Base-by-base conservation (phyloP, 1,284 basidiomycete species). In the Leccinum variabile region DNA sequence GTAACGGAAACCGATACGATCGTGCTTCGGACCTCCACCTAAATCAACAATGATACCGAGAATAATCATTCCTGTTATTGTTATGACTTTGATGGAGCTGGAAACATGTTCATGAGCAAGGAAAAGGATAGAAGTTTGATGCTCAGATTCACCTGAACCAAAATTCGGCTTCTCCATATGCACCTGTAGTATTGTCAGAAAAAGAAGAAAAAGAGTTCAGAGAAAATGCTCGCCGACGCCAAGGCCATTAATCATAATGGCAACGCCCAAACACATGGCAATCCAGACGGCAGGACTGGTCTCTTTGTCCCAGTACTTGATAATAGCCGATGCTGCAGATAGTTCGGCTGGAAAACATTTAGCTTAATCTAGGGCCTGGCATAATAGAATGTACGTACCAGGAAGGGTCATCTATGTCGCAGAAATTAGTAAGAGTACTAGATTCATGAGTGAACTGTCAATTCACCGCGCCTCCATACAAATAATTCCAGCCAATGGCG, bases 401-500 rank as follows among this genome's bases (percentile, higher is more conserved):
- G 70, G 70, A 46, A 72, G 54, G 33, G 67, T 69, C 37, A 72
- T 7, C 72, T 70, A 46, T 16, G 32, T 18, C 3, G 16, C 28
- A 49, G 5, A 10, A n/a, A 5, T 14, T 22, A 52, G 56, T 39
- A 30, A 62, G 3, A 3, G 8, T 49, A 2, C 14, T 16, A 14
- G 33, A 50, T 0, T 8, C 5, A 28, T 39, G 49, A 11, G 5
- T 14, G 84, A 78, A 67, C 82, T 30, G 28, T 30, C 66, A 39
- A 66, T 82, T 52, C 63, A 82, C 77, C 11, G 73, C 72, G 79
- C 83, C 85, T 72, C 82, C 84, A 70, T 84, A 86, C 79, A 80
- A 83, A 69, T 86, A 84, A 68, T 87, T 86, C 84, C 85, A 89
- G 11, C 86, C 85, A 81, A 86, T 79, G 41, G 85, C 81, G 70